Evolutionary conservation across 805 yeast genomes (phyloP), one percentile per base, ranked within the genome.

Genomic region (Saccharomycopsis fodiens): DNA sequence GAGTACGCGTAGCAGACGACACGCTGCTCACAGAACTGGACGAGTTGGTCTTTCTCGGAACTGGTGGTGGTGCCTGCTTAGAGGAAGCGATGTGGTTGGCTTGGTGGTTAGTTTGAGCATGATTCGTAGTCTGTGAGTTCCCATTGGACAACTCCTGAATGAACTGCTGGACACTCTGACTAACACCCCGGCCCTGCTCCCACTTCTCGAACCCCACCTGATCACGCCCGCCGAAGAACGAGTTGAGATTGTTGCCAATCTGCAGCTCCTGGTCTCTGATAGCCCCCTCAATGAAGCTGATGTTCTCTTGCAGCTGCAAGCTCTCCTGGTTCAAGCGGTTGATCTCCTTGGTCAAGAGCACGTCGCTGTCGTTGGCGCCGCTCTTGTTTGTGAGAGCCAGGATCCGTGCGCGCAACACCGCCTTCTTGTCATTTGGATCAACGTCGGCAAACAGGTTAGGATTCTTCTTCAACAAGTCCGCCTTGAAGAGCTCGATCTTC

Each of bases 401-500:
- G 95, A 91, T 88, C 54, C 95, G 75, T 42, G 89, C 85, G 52
- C 80, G 79, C 55, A 93, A 69, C 46, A 79, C 65, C 35, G 91
- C 94, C 58, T 84, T 82, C 49, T 78, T 78, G 25, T 97, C 97
- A 57, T 82, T 78, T 39, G 87, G 82, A 5, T 97, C 97, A 4
- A 93, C 35, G 13, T 23, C 31, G 13, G 23, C 34, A 3, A 25
- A 76, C 2, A 80, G 71, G 2, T 78, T 73, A 8, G 96, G 96
- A 56, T 84, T 74, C 52, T 76, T 77, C 54, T 72, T 76, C 41
- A 68, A 70, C 52, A 81, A 64, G 47, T 70, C 63, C 31, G 73
- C 61, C 55, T 81, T 78, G 59, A 74, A 78, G 13, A 82, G 57
- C 54, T 82, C 84, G 46, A 84, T 68, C 55, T 80, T 85, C 1